These are phyloP conservation scores for Talaromyces sp. DNA, from an alignment of 2,329 filamentous ascomycete species.

Conservation along the genomic window DNA sequence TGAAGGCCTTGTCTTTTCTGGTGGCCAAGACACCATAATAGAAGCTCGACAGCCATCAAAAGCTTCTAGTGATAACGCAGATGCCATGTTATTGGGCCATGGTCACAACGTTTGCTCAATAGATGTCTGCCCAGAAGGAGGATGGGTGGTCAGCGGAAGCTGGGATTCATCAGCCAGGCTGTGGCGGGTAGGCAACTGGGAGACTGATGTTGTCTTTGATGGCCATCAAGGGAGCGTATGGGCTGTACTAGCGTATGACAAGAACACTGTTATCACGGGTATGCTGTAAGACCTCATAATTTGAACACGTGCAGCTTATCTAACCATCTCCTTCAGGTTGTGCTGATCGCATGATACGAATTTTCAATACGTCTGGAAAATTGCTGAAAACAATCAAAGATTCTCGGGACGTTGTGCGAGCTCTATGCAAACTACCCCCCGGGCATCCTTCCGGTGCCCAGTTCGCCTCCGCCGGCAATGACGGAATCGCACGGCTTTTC, in stretches of 20 bases:
- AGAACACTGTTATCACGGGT: slow-evolving; percentile 74
- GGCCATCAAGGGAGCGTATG: slow-evolving; percentile 83
- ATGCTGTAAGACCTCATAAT: slow-evolving; percentile 18
- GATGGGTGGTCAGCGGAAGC: slow-evolving; percentile 80
- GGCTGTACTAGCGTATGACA: slow-evolving; percentile 83
- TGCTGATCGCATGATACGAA: slow-evolving; percentile 82
- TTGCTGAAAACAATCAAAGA: slow-evolving; percentile 64
- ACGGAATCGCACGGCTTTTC: slow-evolving; percentile 84
- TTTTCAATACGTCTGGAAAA: slow-evolving; percentile 67
- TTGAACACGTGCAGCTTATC: neutral
- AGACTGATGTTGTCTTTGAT: slow-evolving; percentile 65
- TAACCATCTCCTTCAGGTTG: slow-evolving; percentile 53
- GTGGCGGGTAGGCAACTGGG: slow-evolving; percentile 85
- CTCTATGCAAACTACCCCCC: slow-evolving; percentile 75
- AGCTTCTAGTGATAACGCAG: slow-evolving; percentile 69
- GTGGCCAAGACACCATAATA: slow-evolving; percentile 88
- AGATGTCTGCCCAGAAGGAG: slow-evolving; percentile 69
- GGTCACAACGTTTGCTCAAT: slow-evolving; percentile 82
- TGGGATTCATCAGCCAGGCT: slow-evolving; percentile 89
- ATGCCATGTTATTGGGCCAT: slow-evolving; percentile 83
- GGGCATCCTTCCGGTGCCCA: slow-evolving; percentile 78
- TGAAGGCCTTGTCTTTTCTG: slow-evolving; percentile 79
- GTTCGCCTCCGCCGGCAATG: slow-evolving; percentile 94
- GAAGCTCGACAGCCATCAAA: slow-evolving; percentile 75
- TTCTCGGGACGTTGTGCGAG: slow-evolving; percentile 79